Evolutionary conservation across 257 asterid genomes (phyloP).

Genomic region (Cynanchum wilfordii): DNA sequence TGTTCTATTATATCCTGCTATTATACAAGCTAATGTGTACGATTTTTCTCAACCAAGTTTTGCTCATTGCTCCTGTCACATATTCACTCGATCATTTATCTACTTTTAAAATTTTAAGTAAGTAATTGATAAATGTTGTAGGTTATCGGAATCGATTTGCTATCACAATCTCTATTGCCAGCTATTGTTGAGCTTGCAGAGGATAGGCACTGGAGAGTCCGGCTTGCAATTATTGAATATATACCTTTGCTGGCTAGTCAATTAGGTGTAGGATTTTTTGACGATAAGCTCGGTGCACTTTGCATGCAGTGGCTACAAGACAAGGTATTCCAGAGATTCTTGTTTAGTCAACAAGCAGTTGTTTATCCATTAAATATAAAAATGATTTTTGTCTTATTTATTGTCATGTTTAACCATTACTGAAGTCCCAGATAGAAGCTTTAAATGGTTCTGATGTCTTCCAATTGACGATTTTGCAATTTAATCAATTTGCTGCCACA

Average conservation of each 20-base stretch:
- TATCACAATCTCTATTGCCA: slow-evolving; percentile 73
- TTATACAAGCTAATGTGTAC: neutral
- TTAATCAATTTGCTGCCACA: neutral
- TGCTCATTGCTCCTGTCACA: neutral
- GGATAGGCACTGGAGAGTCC: slow-evolving; percentile 88
- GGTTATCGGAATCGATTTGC: slow-evolving; percentile 78
- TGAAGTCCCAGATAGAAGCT: neutral
- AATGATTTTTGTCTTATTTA: neutral
- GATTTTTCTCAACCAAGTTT: neutral
- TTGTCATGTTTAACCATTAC: neutral
- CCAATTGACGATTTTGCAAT: neutral
- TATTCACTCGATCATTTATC: neutral
- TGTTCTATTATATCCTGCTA: neutral
- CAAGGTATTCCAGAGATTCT: slow-evolving; percentile 37
- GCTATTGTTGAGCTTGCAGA: slow-evolving; percentile 90
- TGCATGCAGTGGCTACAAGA: slow-evolving; percentile 92
- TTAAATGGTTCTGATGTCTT: neutral
- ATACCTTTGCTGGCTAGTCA: slow-evolving; percentile 82
- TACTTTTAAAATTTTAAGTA: neutral
- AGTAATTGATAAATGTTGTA: slow-evolving; percentile 15
- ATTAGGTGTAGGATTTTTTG: slow-evolving; percentile 73
- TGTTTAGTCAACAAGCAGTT: slow-evolving; percentile 4
- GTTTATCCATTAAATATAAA: neutral
- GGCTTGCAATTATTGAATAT: slow-evolving; percentile 79
- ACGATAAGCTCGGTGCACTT: slow-evolving; percentile 80